Evolutionary conservation across 768 basidiomycete species (phyloP).

Genomic region (Phaeolepiota aurea): DNA sequence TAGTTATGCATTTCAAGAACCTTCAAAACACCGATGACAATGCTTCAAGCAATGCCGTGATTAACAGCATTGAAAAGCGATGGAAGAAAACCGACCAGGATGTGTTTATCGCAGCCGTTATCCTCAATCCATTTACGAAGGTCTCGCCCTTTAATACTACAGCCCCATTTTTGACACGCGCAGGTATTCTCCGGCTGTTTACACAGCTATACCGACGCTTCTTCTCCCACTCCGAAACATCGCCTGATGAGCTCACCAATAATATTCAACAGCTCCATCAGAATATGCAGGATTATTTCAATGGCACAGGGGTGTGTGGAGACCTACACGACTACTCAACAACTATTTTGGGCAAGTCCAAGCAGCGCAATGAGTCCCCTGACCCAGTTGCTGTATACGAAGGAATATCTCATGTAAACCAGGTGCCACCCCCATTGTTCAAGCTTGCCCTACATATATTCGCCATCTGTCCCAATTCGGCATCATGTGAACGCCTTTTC

Average conservation of each 20-base stretch:
- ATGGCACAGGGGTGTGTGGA: conserved; percentile 3
- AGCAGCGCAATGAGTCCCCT: conserved; percentile 5
- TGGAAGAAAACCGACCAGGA: conserved; percentile 22
- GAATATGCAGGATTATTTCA: conserved; percentile 4
- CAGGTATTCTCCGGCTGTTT: conserved; percentile 9
- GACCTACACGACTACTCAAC: conserved; percentile 9
- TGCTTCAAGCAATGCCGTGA: conserved; percentile 11
- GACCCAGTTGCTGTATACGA: neutral
- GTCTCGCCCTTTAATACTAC: conserved; percentile 9
- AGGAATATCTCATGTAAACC: neutral
- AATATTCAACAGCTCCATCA: conserved; percentile 1
- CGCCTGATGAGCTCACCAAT: too few relatives aligned
- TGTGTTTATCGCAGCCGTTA: conserved; percentile 18
- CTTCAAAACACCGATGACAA: conserved; percentile 11
- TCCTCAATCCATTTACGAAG: conserved; percentile 18
- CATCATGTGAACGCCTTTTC: conserved; percentile 20
- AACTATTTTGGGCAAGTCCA: conserved; percentile 8
- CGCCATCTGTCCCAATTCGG: conserved; percentile 19
- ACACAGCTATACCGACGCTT: conserved; percentile 9
- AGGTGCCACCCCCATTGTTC: conserved; percentile 9
- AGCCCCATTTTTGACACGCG: conserved; percentile 8
- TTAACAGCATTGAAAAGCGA: conserved; percentile 17
- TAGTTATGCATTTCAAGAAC: conserved; percentile 10
- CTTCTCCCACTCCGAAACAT: too few relatives aligned
- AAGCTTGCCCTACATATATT: conserved; percentile 12